These are phyloP conservation scores for Aureobasidium subglaciale DNA, from an alignment of 2,329 filamentous ascomycete species.

Conservation along the genomic window DNA sequence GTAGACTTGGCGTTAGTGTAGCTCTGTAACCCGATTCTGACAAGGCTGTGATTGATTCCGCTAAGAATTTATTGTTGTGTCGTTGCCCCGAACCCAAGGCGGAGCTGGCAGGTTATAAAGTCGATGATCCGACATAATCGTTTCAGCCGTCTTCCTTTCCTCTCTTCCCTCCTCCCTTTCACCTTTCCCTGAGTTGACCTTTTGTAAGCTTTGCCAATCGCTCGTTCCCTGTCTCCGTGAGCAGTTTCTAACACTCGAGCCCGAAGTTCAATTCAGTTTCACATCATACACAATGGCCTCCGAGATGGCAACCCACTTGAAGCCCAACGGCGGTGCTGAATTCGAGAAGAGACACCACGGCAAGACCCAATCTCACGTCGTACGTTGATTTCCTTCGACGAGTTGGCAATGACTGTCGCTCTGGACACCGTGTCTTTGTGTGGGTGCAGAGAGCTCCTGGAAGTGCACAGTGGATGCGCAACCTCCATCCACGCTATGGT, in stretches of 20 bases:
- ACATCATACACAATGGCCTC: conserved; percentile 4
- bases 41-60: conserved; percentile 7
- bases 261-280: conserved; percentile 6
- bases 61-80: conserved; percentile 13
- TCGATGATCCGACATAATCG: conserved; percentile 3
- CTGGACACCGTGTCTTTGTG: neutral
- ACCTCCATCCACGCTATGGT: neutral
- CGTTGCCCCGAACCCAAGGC: conserved; percentile 7
- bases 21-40: conserved; percentile 13
- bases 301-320: conserved; percentile 73
- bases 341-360: conserved; percentile 66
- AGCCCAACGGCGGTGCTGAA: conserved; percentile 46
- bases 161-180: neutral
- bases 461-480: neutral
- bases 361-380: conserved; percentile 81
- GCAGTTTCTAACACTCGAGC: neutral
- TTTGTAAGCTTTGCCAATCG: conserved; percentile 3
- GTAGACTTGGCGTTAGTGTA: conserved; percentile 7
- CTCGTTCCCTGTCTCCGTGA: neutral
- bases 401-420: neutral
- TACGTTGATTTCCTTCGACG: conserved; percentile 42
- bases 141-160: conserved; percentile 6
- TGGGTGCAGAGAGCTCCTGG: neutral
- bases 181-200: conserved; percentile 1
- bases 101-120: conserved; percentile 13